Evolutionary conservation across 805 yeast genomes (phyloP), one percentile per base, ranked within the genome.

Genomic region (Brettanomyces naardenensis): DNA sequence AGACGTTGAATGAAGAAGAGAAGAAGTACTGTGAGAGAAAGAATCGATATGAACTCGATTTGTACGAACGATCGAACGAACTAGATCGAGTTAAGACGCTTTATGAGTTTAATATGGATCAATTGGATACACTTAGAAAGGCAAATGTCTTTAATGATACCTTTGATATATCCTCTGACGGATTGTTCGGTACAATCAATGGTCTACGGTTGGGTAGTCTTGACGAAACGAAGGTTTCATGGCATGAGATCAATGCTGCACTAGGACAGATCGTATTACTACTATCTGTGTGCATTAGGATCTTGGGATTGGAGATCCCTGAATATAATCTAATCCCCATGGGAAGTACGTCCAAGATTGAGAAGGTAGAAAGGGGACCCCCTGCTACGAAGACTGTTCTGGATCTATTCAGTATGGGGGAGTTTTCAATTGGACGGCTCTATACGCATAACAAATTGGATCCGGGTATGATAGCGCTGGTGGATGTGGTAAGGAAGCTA

Each of bases 201-300:
- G 90, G 89, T 0, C 66, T 86, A 19, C 61, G 95, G 40, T 56
- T 90, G n/a, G 97, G 97, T 0, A 66, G 77, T 11, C 56, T 75
- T 34, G 75, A 72, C 29, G 71, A 68, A 6, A 58, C 64, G 37
- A 72, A 69, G 42, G 84, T 89, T 0, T 81, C 94, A 2, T 87
- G 95, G 95, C 75, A 85, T 38, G 97, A 89, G 49, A 80, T 87
- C 31, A 89, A 88, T 53, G 92, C 94, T 2, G 96, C 95, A 0
- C 61, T 89, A 49, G 97, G 97, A 0, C 95, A 89, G 47, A 62
- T 89, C 2, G 72, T 85, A 2, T 60, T 87, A 10, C 58, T 90
- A 15, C 54, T 89, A 22, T 69, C 80, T 1, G 84, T 90, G 1
- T 68, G 88, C 3, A 59, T 73, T 1, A 63, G 73, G 10, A 66